A percentile compares a stretch with the other conserved stretches of the same genome.
phyloP scores from a whole-genome alignment of 1,284 basidiomycete species.

The Tilletia horrida region DNA sequence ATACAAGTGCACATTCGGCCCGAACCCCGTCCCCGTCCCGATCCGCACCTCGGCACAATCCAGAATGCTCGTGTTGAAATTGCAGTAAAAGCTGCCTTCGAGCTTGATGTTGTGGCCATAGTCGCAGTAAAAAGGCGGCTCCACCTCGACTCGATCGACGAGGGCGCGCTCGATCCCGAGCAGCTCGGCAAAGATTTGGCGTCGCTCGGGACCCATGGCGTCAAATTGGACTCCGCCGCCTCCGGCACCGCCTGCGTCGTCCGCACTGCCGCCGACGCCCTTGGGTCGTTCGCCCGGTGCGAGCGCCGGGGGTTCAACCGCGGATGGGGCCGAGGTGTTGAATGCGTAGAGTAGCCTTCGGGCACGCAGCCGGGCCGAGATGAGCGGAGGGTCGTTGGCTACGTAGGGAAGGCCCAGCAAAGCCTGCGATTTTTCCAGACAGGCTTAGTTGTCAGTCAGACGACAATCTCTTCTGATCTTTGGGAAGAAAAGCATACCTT shows the following conservation, averaged over 20 bases:
- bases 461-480: no score
- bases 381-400: constrained; percentile 24
- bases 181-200: constrained; percentile 28
- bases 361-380: constrained; percentile 21
- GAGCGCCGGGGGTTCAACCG: constrained; percentile 20
- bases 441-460: constrained; percentile 7
- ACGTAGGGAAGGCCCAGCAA: constrained; percentile 27
- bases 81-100: constrained; percentile 43
- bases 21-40: constrained; percentile 42
- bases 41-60: constrained; percentile 40
- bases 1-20: constrained; percentile 44
- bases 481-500: constrained; percentile 29
- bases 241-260: not conserved
- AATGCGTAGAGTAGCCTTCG: constrained; percentile 21
- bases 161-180: constrained; percentile 21
- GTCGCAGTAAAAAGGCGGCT: constrained; percentile 37
- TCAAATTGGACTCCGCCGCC: constrained; percentile 12
- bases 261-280: constrained; percentile 19
- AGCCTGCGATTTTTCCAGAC: no score
- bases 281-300: constrained; percentile 15
- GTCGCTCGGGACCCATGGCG: constrained; percentile 24
- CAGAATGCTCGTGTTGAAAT: constrained; percentile 42
- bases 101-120: constrained; percentile 47
- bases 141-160: constrained; percentile 26
- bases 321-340: constrained; percentile 22